Conservation (phyloP, 2,329 filamentous ascomycete species). For the Fusarium redolens region DNA sequence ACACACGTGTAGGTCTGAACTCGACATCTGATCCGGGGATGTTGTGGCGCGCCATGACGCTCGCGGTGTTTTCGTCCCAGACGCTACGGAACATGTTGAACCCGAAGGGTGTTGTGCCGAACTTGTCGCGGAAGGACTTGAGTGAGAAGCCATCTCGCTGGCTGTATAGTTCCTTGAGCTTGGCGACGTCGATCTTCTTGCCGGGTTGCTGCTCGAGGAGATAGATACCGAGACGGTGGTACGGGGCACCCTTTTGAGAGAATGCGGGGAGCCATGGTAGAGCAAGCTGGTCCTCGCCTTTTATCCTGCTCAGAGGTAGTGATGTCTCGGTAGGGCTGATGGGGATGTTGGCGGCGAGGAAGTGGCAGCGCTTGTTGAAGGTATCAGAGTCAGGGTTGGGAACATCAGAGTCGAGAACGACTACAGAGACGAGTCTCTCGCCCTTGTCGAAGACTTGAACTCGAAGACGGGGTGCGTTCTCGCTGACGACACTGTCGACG, state of each 20-base stretch:
- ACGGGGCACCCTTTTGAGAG: constrained; percentile 88
- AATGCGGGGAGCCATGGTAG: constrained; percentile 87
- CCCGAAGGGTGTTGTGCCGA: constrained; percentile 78
- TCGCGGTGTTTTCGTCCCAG: constrained; percentile 90
- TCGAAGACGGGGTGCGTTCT: constrained; percentile 77
- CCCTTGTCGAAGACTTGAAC: constrained; percentile 89
- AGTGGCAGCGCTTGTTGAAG: constrained; percentile 88
- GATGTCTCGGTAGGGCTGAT: constrained; percentile 65
- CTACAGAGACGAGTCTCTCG: constrained; percentile 83
- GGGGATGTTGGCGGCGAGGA: constrained; percentile 76
- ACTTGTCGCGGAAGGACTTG: constrained; percentile 77
- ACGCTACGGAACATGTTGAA: constrained; percentile 87
- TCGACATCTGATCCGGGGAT: constrained; percentile 83
- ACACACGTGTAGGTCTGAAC: constrained; percentile 82
- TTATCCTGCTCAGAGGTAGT: constrained; percentile 73
- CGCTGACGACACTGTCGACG: constrained; percentile 79
- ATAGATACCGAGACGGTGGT: constrained; percentile 88
- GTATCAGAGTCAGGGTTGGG: constrained; percentile 79
- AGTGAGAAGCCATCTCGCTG: constrained; percentile 77
- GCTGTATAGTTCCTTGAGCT: constrained; percentile 65
- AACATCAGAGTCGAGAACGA: constrained; percentile 90
- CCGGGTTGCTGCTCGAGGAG: constrained; percentile 82
- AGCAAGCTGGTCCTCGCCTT: constrained; percentile 73
- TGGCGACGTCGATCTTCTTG: constrained; percentile 65
- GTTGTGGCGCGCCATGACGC: constrained; percentile 84